Evolutionary conservation across 2,329 filamentous ascomycete species (phyloP).

Genomic region (Corynespora cassiicola): DNA sequence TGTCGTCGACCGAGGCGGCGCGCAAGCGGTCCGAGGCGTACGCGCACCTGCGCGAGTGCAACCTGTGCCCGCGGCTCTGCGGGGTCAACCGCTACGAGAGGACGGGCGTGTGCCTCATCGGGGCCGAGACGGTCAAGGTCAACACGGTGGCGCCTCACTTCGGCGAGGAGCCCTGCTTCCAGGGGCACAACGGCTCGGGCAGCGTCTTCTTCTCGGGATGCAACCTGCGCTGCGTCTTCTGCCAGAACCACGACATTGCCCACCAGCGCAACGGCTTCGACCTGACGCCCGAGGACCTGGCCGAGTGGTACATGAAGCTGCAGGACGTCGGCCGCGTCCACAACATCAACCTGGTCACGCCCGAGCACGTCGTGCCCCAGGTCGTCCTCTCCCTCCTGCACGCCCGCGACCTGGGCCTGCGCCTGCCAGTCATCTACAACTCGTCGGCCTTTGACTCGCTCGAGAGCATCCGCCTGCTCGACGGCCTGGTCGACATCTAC

Average conservation of each 20-base stretch:
- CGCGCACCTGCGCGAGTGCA: conserved; percentile 78
- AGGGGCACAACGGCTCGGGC: conserved; percentile 81
- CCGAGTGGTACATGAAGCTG: conserved; percentile 82
- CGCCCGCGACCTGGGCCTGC: conserved; percentile 72
- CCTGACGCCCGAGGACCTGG: conserved; percentile 78
- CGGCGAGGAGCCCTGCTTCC: conserved; percentile 83
- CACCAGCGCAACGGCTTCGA: conserved; percentile 84
- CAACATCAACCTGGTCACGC: conserved; percentile 88
- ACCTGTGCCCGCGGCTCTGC: conserved; percentile 79
- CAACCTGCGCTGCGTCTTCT: conserved; percentile 71
- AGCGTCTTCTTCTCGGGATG: conserved; percentile 83
- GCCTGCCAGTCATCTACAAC: conserved; percentile 82
- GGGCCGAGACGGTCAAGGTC: conserved; percentile 74
- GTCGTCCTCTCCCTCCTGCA: conserved; percentile 78
- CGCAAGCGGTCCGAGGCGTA: conserved; percentile 78
- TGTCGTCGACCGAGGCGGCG: conserved; percentile 71
- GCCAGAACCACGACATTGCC: conserved; percentile 76
- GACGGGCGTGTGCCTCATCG: conserved; percentile 80
- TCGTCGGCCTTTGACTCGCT: conserved; percentile 82
- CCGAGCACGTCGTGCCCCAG: conserved; percentile 86
- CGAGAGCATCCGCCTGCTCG: conserved; percentile 73
- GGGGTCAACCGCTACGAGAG: conserved; percentile 82
- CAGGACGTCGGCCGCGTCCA: conserved; percentile 82
- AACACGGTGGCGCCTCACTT: conserved; percentile 88
- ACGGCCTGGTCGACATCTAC: conserved; percentile 85